Evolutionary conservation across 345 rosid species (phyloP), one percentile per base, ranked within the genome.

Genomic region (Stellera chamaejasme): DNA sequence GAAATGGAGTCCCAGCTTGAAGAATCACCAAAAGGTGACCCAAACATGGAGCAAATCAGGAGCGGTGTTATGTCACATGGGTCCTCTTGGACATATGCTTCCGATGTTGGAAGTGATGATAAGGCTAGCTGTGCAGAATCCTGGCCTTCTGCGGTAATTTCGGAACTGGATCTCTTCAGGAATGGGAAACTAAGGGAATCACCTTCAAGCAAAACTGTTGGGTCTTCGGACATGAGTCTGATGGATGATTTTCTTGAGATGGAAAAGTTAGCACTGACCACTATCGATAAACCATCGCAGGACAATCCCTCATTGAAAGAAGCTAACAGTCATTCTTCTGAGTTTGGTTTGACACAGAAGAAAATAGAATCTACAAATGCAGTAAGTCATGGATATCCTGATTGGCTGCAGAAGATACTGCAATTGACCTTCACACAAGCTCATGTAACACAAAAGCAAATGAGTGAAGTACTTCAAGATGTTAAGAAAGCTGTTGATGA

Each of bases 161-260:
- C 90, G 27, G 98, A 88, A 64, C 56, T 75, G 73, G 92, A 88
- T 70, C 74, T 82, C 74, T 79, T 69, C 73, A 83, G 77, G 71
- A 70, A 60, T 61, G 83, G 73, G 52, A 88, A 79, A 43, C 80
- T 76, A 39, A 72, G 52, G 58, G 70, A 72, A 25, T 76, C 75
- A 2, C 67, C 71, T 32, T 58, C 77, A 8, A 56, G 57, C 26
- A 75, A 69, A 79, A 70, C 72, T 13, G 70, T 77, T n/a, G 85
- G 80, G 66, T 83, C 80, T 72, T 67, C 79, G 3, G 98, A 88
- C 60, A 82, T 92, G 69, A 77, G 69, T 65, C 76, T 93, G 67
- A 84, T 88, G 99, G 95, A 93, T 63, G 99, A 88, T 68, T 93
- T 93, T 70, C 88, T 71, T 26, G 99, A 93, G 76, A 93, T 93